Evolutionary conservation across 2,329 filamentous ascomycete genomes (phyloP).

Genomic region (Pseudohalonectria lignicola): DNA sequence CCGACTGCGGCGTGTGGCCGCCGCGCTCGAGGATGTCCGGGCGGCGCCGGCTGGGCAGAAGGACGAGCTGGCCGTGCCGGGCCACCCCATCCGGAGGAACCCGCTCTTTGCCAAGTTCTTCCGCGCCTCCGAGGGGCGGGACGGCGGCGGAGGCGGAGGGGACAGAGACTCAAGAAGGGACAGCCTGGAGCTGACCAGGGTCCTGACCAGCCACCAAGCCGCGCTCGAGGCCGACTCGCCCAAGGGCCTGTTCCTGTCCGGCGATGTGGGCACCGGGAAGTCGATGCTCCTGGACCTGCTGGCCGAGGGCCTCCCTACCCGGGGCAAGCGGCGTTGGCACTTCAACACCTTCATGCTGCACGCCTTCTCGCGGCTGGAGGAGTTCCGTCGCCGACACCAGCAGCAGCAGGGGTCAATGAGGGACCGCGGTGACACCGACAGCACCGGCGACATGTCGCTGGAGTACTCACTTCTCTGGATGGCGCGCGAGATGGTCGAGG

Average conservation of each 20-base stretch:
- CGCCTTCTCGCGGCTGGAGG: conserved; percentile 60
- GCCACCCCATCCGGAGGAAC: conserved; percentile 46
- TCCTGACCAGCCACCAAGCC: conserved; percentile 60
- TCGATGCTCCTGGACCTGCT: conserved; percentile 77
- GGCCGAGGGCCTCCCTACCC: conserved; percentile 64
- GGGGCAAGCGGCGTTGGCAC: conserved; percentile 66
- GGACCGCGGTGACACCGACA: not conserved
- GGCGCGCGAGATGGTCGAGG: conserved; percentile 64
- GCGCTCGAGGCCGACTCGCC: conserved; percentile 64
- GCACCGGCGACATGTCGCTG: not conserved
- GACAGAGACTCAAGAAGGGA: no score
- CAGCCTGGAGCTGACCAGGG: conserved; percentile 52
- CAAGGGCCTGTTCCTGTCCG: conserved; percentile 64
- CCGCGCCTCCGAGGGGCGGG: conserved; percentile 10
- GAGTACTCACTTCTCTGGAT: conserved; percentile 60
- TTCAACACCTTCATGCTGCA: conserved; percentile 84
- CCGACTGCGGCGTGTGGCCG: conserved; percentile 49
- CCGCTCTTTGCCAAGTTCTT: conserved; percentile 51
- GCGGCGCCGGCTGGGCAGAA: conserved; percentile 16
- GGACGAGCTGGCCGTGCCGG: conserved; percentile 33
- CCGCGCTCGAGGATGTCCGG: conserved; percentile 25
- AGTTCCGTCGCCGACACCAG: conserved; percentile 30
- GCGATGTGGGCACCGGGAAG: conserved; percentile 75
- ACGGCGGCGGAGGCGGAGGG: not conserved
- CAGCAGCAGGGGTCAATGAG: not conserved